Conservation (phyloP, 352 stramenopile genomes). For the Pythium plurisporium region DNA sequence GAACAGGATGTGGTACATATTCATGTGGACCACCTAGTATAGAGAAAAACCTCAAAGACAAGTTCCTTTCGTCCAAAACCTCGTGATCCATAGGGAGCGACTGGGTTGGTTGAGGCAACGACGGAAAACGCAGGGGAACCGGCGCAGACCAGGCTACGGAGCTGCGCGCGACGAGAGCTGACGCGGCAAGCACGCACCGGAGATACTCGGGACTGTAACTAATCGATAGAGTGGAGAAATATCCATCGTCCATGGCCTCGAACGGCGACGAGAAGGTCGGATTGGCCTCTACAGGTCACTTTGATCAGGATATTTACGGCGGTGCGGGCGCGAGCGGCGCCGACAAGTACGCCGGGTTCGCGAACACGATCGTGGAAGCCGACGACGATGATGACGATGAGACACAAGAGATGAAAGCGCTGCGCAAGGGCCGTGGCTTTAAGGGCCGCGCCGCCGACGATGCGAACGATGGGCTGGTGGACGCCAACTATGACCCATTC, state of each 20-base stretch:
- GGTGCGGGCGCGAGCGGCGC: slow-evolving; percentile 12
- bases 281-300: slow-evolving; percentile 59
- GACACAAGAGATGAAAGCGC: slow-evolving; percentile 25
- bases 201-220: not conserved
- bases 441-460: not conserved
- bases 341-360: slow-evolving; percentile 63
- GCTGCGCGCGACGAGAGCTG: not conserved
- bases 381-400: slow-evolving; percentile 42
- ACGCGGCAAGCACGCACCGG: not conserved
- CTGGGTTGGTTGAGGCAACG: slow-evolving; percentile 14
- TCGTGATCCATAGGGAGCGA: slow-evolving; percentile 8
- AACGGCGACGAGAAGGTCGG: slow-evolving; percentile 37
- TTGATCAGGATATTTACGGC: slow-evolving; percentile 78
- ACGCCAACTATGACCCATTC: slow-evolving; percentile 90
- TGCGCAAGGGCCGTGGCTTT: slow-evolving; percentile 23
- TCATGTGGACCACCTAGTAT: slow-evolving; percentile 4
- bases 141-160: not conserved
- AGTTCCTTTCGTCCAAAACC: not conserved
- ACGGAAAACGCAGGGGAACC: not conserved
- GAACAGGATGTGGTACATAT: not conserved
- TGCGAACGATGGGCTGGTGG: slow-evolving; percentile 47
- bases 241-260: slow-evolving; percentile 10
- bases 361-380: slow-evolving; percentile 49
- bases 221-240: slow-evolving; percentile 5
- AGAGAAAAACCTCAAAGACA: slow-evolving; percentile 9